Conservation (phyloP, 306 rosid species). For the Cucurbita ficifolia region DNA sequence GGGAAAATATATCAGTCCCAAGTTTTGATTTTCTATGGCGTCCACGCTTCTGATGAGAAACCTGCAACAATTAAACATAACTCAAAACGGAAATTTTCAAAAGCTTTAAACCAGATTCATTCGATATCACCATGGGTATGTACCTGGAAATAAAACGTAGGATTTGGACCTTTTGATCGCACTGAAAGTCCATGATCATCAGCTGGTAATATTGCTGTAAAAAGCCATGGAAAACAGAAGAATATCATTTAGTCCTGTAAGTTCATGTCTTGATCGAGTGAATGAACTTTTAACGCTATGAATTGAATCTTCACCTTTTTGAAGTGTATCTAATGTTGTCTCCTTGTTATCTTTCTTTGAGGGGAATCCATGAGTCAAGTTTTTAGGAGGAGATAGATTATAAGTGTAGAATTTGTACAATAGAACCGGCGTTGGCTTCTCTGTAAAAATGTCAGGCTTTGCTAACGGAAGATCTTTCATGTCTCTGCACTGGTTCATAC, state of each 20-base stretch:
- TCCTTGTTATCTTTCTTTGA: neutral
- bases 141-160: constrained; percentile 70
- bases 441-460: constrained; percentile 6
- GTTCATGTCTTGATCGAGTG: neutral
- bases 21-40: constrained; percentile 43
- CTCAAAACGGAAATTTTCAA: neutral
- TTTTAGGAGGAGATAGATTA: constrained; percentile 16
- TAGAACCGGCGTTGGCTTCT: constrained; percentile 35
- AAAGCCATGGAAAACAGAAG: neutral
- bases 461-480: neutral
- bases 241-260: neutral
- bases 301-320: neutral
- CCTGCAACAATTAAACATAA: constrained; percentile 22
- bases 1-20: constrained; percentile 43
- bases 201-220: constrained; percentile 30
- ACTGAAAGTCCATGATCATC: constrained; percentile 30
- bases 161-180: constrained; percentile 38
- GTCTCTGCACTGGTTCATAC: neutral
- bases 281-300: neutral
- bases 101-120: neutral
- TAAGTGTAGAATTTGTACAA: constrained; percentile 17
- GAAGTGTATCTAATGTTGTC: neutral
- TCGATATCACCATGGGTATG: neutral
- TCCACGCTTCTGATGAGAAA: constrained; percentile 23
- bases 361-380: neutral